These are phyloP conservation scores for Geotrichum bryndzae DNA, from an alignment of 1,139 yeast genomes.

Conservation along the genomic window DNA sequence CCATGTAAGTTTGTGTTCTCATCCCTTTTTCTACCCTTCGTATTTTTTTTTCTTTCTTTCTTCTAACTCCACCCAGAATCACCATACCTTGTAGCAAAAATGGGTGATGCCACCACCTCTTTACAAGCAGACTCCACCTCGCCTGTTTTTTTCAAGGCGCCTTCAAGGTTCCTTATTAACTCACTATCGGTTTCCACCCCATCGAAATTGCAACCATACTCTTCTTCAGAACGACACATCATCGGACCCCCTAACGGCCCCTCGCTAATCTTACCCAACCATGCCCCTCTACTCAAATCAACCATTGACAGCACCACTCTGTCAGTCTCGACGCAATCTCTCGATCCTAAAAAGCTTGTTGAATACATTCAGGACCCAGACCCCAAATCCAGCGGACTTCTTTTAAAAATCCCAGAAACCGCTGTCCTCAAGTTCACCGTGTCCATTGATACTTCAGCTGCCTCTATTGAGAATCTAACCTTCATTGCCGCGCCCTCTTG, in stretches of 20 bases:
- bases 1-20: not conserved
- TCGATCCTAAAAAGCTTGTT: constrained; percentile 16
- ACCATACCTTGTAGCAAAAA: constrained; percentile 4
- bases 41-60: not conserved
- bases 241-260: constrained; percentile 17
- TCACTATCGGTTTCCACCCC: constrained; percentile 16
- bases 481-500: constrained; percentile 32
- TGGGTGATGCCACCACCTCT: constrained; percentile 29
- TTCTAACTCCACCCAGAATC: not conserved
- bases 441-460: constrained; percentile 14
- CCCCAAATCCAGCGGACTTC: constrained; percentile 7
- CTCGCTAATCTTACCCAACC: constrained; percentile 14
- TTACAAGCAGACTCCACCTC: constrained; percentile 22
- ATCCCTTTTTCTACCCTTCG: not conserved
- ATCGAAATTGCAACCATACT: constrained; percentile 3
- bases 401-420: constrained; percentile 16
- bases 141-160: constrained; percentile 22
- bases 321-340: constrained; percentile 8
- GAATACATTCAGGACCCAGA: constrained; percentile 22
- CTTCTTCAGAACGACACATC: constrained; percentile 16
- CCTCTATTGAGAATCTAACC: constrained; percentile 31
- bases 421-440: constrained; percentile 23
- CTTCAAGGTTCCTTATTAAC: constrained; percentile 23
- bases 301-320: constrained; percentile 8
- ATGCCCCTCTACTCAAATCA: constrained; percentile 6